phyloP scores from a whole-genome alignment of 306 rosid species.

The Sicyos edulis region DNA sequence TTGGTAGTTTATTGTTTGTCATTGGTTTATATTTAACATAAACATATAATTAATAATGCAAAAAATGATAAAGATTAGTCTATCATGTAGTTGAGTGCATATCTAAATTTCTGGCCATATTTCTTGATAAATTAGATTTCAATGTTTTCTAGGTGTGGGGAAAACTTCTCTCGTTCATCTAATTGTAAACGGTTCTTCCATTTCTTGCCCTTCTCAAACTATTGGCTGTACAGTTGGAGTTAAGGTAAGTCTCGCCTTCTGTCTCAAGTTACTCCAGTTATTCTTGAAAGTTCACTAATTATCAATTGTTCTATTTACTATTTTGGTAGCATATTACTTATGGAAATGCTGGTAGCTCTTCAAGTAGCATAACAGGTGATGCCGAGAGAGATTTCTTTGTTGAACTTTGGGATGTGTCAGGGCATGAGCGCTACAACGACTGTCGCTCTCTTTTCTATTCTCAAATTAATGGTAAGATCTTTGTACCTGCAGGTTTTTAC shows the following conservation, averaged over 20 bases:
- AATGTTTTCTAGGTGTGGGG: constrained; percentile 67
- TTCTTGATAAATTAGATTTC: constrained; percentile 7
- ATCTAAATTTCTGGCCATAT: not conserved
- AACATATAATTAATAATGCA: not conserved
- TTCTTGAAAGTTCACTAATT: constrained; percentile 22
- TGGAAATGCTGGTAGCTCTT: constrained; percentile 82
- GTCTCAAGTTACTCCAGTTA: constrained; percentile 14
- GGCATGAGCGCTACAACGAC: constrained; percentile 93
- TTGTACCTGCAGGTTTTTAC: not conserved
- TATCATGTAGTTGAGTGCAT: not conserved
- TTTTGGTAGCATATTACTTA: constrained; percentile 56
- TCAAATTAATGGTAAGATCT: constrained; percentile 74
- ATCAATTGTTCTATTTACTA: constrained; percentile 14
- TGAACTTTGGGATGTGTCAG: constrained; percentile 98
- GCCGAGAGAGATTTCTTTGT: constrained; percentile 85
- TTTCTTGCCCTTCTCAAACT: constrained; percentile 68
- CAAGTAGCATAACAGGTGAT: constrained; percentile 75
- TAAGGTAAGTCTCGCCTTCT: constrained; percentile 42
- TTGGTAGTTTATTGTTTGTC: not conserved
- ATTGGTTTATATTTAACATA: not conserved
- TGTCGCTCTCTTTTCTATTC: constrained; percentile 89
- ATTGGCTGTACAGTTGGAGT: constrained; percentile 88
- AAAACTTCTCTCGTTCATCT: constrained; percentile 85
- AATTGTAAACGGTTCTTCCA: constrained; percentile 75
- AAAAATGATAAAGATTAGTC: not conserved